A percentile compares a stretch with the other conserved stretches of the same genome.
These are phyloP conservation scores for Medicago lupulina DNA, from an alignment of 306 rosid species.

Conservation along the genomic window DNA sequence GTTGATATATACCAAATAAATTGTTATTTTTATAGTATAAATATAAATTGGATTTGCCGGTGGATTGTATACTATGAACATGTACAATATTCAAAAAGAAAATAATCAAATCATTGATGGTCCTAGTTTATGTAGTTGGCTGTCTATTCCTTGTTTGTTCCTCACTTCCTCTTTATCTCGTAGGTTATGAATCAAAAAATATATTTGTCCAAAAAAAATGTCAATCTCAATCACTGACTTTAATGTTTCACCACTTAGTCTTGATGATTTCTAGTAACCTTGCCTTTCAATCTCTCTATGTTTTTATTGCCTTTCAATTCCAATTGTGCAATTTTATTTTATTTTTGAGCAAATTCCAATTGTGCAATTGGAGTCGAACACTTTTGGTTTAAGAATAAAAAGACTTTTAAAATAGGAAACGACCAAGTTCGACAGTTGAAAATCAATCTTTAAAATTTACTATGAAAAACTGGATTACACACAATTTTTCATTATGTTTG, in stretches of 20 bases:
- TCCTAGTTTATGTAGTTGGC: neutral
- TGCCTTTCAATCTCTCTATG: neutral
- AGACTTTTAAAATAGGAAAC: too few relatives aligned
- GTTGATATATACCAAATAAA: too few relatives aligned
- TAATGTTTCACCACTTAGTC: neutral
- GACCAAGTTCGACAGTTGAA: too few relatives aligned
- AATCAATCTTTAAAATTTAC: too few relatives aligned
- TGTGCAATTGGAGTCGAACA: too few relatives aligned
- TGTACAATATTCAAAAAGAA: neutral
- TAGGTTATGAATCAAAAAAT: too few relatives aligned
- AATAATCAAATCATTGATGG: neutral
- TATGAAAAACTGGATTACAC: too few relatives aligned
- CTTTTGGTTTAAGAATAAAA: neutral
- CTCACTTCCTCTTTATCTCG: neutral
- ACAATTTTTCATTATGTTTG: too few relatives aligned
- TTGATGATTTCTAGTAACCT: neutral
- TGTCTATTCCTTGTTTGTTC: neutral
- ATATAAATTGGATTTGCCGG: constrained; percentile 3
- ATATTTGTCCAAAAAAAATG: neutral
- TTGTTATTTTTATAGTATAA: too few relatives aligned
- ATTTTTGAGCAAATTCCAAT: too few relatives aligned
- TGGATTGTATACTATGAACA: neutral
- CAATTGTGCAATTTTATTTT: too few relatives aligned
- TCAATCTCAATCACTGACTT: neutral
- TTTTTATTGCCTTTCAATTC: neutral